Base-by-base conservation (phyloP, 352 stramenopile species). In the Phytophthora constricta region DNA sequence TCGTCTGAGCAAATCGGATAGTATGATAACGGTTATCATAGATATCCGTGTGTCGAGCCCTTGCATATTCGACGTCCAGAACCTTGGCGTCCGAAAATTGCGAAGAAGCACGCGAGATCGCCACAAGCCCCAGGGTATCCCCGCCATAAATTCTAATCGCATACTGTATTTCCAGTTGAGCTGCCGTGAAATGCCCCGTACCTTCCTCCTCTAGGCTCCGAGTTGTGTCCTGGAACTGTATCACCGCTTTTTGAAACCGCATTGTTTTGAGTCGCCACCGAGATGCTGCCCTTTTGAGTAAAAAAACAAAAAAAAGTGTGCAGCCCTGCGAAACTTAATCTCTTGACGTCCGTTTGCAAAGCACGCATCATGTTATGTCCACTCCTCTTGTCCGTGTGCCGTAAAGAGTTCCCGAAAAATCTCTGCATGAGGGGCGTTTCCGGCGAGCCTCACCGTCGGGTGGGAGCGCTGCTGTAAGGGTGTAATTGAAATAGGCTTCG, bases 111-210 rank as follows among this genome's bases (percentile, higher is more conserved):
- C 20, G 22, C 10, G 43, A 16, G 2, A 49, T 4, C 10, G 43
- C 43, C 1, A 25, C 19, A 16, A 49, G 20, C 16, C 23, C 5
- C 31, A 34, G 2, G 33, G 33, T 16, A 37, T n/a, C 51, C 2
- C 34, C 51, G 4, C 34, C 51, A 26, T 58, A 58, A 5, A 58
- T 14, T 8, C 51, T 8, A 1, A 58, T n/a, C 16, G 51, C 51
- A 16, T 58, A 58, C 16, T 58, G 51, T 8, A 58, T 5, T 13
- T 58, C 51, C 4, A 58, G 16, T 28, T 58, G 34, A 26, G 51
- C 34, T 7, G 37, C 23, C 3, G 20, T 50, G 37, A 27, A 49
- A 37, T 37, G 31, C 7, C 31, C 31, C 16, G 16, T 23, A 11
- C 51, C 17, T 39, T 25, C 41, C 1, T 23, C 4, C 16, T 41